Base-by-base conservation (phyloP, 2,329 filamentous ascomycete genomes). In the Fusarium humuli region DNA sequence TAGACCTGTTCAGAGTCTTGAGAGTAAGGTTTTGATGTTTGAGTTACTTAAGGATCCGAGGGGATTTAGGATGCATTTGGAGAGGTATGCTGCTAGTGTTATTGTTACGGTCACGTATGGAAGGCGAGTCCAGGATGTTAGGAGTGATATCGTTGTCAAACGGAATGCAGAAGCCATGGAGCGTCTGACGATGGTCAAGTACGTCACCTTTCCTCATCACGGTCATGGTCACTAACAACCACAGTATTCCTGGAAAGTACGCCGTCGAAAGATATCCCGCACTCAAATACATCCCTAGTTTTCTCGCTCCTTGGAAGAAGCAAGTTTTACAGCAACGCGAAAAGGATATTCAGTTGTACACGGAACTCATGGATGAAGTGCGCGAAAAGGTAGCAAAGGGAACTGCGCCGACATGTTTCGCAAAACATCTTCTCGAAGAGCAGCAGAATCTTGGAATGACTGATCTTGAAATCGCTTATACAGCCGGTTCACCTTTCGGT, bases 401-500 rank as follows among this genome's bases (percentile, higher is more conserved):
- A 0, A 70, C 61, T 4, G 76, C 81, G 2, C 79, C 78, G 0
- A 71, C 78, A 0, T 85, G 82, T 25, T 85, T 86, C 27, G 81
- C 81, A 0, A 82, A 78, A 2, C 78, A 83, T 7, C 78, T 85
- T 10, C 68, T 84, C 0, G 71, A 81, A 14, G 79, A 84, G 29
- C 81, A 83, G 16, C 74, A 78, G 0, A 79, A 75, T 18, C 70
- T 82, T 0, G 81, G 81, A 2, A 81, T 84, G 76, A 77, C 77
- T 0, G 80, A 82, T 37, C 65, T 83, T 0, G 84, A 86, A 45
- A 75, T 82, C 30, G 82, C 82, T 0, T 84, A 84, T 42, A 77
- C 81, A 0, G 81, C 82, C 1, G 83, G 83, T 3, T 81, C 81
- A 3, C 79, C 84, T 0, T 85, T 85, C 29, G 83, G 82, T 0